Conservation (phyloP, 768 basidiomycete species). For the Cystobasidium ongulense region DNA sequence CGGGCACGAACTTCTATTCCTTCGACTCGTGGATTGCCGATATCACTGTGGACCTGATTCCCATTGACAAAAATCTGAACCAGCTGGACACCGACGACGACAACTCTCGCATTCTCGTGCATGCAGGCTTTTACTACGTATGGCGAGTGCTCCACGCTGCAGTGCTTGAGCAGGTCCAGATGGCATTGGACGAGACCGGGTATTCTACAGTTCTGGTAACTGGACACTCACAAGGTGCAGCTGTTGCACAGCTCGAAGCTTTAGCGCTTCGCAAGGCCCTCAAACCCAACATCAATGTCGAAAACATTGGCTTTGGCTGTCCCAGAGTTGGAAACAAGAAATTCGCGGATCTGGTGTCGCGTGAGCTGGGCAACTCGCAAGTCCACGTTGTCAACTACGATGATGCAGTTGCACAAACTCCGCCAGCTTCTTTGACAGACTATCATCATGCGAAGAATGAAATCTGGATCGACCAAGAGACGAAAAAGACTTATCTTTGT, state of each 20-base stretch:
- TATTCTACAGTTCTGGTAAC: background rate
- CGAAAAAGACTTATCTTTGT: background rate
- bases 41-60: background rate
- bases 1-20: slow-evolving; percentile 10
- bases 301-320: slow-evolving; percentile 11
- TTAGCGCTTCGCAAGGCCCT: background rate
- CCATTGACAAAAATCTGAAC: background rate
- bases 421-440: background rate
- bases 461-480: background rate
- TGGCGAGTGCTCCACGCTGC: background rate
- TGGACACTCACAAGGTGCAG: background rate
- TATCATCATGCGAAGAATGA: background rate
- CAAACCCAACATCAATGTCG: background rate
- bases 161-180: background rate
- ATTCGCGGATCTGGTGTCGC: background rate
- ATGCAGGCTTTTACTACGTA: background rate
- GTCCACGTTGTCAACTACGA: background rate
- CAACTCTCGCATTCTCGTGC: background rate
- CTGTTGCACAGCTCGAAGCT: background rate
- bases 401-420: background rate
- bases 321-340: background rate
- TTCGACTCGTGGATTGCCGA: background rate
- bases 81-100: background rate
- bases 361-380: background rate
- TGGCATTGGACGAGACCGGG: background rate